Base-by-base conservation (phyloP, 2,329 filamentous ascomycete species). In the Colletotrichum lindemuthianum region DNA sequence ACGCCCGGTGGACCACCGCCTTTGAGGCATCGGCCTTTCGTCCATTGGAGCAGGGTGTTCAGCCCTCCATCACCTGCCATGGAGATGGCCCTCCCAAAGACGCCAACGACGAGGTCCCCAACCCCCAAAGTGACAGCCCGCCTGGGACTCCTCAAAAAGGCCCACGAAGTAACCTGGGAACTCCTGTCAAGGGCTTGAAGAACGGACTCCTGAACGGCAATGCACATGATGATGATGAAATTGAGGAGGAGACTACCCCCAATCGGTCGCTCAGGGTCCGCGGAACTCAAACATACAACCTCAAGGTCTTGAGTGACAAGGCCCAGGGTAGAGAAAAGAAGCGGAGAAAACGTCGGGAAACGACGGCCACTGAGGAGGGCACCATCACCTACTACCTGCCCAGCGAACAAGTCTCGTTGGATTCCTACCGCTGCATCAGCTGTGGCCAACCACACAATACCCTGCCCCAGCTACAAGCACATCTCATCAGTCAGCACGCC, bases 241-340 rank as follows among this genome's bases (percentile, higher is more conserved):
- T 71, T 7, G 79, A 82, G 24, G 81, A 81, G 33, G 82, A 84
- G 15, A 75, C 78, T 12, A 87, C 84, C 2, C 84, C 84, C 0
- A 84, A 79, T 57, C 80, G 85, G 63, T 82, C 82, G 2, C 73
- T 86, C 15, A 80, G 85, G 47, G 75, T 77, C 13, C 80, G 85
- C 56, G 63, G 58, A 15, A 81, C 80, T 60, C 83, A 84, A 65
- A 79, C 81, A 24, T 89, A 89, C 70, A 89, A 89, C 67, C 73
- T 89, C 41, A 88, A 87, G 71, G 77, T 83, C 11, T 75, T 89
- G 13, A 88, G 83, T 72, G 84, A 86, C 69, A 83, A 85, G 69
- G 84, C 85, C 6, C 80, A 85, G 55, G 85, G 86, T 4, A 84
- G 79, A 68, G 81, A 83, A 47, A 79, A 78, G 66, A 83, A 81